Evolutionary conservation across 2,329 filamentous ascomycete species (phyloP), one percentile per base, ranked within the genome.

Genomic region (Colletotrichum orbiculare): DNA sequence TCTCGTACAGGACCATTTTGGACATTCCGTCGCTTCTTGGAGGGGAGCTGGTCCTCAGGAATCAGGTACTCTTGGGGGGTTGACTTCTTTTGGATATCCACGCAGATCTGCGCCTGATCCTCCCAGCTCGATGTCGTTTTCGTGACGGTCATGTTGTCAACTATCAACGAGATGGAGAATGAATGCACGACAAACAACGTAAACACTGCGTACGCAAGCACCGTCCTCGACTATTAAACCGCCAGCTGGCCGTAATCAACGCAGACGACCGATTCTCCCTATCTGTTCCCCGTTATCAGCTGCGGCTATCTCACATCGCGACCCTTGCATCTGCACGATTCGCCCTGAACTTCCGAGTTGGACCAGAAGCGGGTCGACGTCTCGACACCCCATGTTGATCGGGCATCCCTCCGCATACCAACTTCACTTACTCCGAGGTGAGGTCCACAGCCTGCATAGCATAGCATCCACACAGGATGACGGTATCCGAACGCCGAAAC

Each of bases 11-110:
- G 74, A 88, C 88, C 88, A 8, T 69, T 69, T 1, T 83, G 85
- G 8, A 90, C 84, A 71, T 90, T 82, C 52, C 83, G 76, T 69
- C 86, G 82, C 34, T 80, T 77, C 0, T 81, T 79, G 1, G 83
- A 78, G 2, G 88, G 87, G 0, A 89, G 69, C 47, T 87, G 74
- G 50, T 82, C 72, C 5, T 74, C 72, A 0, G 87, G 85, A 8
- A 91, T 81, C 56, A 80, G 77, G 82, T 86, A 90, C 70, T 89
- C 82, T 1, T 77, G 64, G 1, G 88, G 87, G 50, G 90, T 87
- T 1, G 83, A 83, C 54, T 76, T 73, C 8, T 47, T 33, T 47
- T 63, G 60, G 2, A 63, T 50, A 7, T 52, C 46, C 6, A 63
- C 38, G 15, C 60, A 63, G 3, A 11, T 12, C 25, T 41, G 41